Conservation (phyloP, 345 rosid species). For the Angophora floribunda region DNA sequence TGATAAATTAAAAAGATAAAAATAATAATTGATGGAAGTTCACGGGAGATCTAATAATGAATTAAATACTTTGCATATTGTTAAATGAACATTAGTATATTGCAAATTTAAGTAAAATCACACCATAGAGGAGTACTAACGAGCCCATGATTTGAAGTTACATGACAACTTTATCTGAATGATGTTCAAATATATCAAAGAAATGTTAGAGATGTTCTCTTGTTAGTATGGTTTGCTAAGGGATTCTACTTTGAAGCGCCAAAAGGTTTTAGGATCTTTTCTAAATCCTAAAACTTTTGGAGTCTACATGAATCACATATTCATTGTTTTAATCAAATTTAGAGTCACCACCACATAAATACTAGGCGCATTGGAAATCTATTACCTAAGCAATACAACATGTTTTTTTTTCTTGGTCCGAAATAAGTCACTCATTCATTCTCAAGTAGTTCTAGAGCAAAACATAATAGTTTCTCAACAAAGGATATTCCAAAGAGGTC, state of each 20-base stretch:
- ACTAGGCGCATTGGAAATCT: neutral
- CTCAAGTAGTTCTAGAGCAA: neutral
- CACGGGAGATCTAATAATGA: fast-evolving
- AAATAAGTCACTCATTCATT: neutral
- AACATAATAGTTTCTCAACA: neutral
- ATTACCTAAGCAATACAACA: neutral
- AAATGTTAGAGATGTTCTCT: neutral
- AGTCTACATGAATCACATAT: neutral
- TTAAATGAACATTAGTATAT: neutral
- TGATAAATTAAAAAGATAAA: neutral
- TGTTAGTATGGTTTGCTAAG: neutral
- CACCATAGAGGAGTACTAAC: fast-evolving
- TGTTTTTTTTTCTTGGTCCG: neutral
- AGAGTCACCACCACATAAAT: neutral
- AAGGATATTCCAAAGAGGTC: neutral
- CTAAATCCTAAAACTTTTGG: too few species aligned
- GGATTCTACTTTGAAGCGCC: neutral
- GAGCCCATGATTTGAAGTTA: neutral
- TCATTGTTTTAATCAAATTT: neutral
- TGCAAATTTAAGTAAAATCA: neutral
- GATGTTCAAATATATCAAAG: neutral
- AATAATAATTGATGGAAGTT: neutral
- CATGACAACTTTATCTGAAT: neutral
- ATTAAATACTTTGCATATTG: neutral
- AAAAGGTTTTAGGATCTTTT: too few species aligned